phyloP scores from a whole-genome alignment of 169 alveolate species.

The Ichthyophthirius multifiliis region DNA sequence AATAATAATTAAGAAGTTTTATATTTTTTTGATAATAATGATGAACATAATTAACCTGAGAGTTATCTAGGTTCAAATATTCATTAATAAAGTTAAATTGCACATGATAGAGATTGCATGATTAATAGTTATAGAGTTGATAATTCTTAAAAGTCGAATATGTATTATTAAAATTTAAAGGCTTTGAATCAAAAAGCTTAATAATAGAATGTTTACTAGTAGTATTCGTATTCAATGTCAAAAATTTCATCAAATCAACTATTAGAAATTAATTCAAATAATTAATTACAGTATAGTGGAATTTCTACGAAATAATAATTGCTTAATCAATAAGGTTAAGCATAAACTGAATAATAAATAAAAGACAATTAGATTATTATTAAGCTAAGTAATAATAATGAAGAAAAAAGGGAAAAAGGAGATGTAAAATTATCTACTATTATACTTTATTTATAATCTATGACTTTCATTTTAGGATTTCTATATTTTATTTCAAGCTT shows the following conservation, averaged over 20 bases:
- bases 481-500: slow-evolving; percentile 33
- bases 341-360: background rate
- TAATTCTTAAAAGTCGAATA: too few relatives aligned
- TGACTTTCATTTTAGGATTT: slow-evolving; percentile 15
- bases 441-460: slow-evolving; percentile 35
- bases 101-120: too few relatives aligned
- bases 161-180: too few relatives aligned
- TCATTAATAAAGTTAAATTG: too few relatives aligned
- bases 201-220: too few relatives aligned
- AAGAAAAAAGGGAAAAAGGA: slow-evolving; percentile 58
- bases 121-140: too few relatives aligned
- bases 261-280: background rate
- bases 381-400: slow-evolving; percentile 24
- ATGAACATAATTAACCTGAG: too few relatives aligned
- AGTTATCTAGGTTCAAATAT: too few relatives aligned
- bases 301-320: background rate
- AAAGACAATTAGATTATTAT: background rate
- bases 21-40: too few relatives aligned
- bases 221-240: background rate
- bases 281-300: background rate
- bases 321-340: background rate
- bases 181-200: too few relatives aligned
- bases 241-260: background rate
- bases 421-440: slow-evolving; percentile 42
- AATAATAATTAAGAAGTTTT: background rate